phyloP scores from a whole-genome alignment of 2,329 filamentous ascomycete genomes.

The Magnaporthales sp. region DNA sequence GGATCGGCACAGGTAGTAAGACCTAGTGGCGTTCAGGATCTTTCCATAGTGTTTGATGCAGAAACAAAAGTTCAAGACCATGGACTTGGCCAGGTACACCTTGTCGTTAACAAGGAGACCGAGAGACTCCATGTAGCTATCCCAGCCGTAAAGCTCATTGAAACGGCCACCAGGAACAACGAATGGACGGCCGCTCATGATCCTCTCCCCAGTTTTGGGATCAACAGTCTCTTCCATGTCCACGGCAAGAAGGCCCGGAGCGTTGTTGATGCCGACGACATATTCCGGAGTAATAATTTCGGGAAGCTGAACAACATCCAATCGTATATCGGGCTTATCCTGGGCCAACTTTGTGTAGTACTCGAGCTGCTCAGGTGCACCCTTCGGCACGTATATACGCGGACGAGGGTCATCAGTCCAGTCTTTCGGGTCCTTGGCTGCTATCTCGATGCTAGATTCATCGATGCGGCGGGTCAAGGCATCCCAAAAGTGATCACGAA shows the following conservation, averaged over 20 bases:
- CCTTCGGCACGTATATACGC: conserved; percentile 80
- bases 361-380: conserved; percentile 77
- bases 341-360: conserved; percentile 79
- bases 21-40: conserved; percentile 92
- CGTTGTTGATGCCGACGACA: conserved; percentile 74
- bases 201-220: conserved; percentile 57
- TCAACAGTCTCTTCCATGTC: conserved; percentile 74
- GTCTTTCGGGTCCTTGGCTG: conserved; percentile 86
- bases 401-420: conserved; percentile 87
- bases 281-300: conserved; percentile 72
- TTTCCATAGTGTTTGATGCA: conserved; percentile 98
- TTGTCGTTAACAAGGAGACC: conserved; percentile 81
- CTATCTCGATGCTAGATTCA: conserved; percentile 75
- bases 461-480: conserved; percentile 86
- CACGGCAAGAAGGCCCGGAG: conserved; percentile 81
- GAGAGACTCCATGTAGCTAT: conserved; percentile 96
- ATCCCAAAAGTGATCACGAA: conserved; percentile 88
- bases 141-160: conserved; percentile 98
- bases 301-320: conserved; percentile 77
- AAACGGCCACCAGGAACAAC: conserved; percentile 96
- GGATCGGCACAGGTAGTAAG: conserved; percentile 89
- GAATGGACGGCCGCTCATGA: conserved; percentile 75
- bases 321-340: conserved; percentile 70
- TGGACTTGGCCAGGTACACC: conserved; percentile 80
- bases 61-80: conserved; percentile 96